Evolutionary conservation across 495 filamentous ascomycete species (phyloP), one percentile per base, ranked within the genome.

Genomic region (Venustampulla echinocandica): DNA sequence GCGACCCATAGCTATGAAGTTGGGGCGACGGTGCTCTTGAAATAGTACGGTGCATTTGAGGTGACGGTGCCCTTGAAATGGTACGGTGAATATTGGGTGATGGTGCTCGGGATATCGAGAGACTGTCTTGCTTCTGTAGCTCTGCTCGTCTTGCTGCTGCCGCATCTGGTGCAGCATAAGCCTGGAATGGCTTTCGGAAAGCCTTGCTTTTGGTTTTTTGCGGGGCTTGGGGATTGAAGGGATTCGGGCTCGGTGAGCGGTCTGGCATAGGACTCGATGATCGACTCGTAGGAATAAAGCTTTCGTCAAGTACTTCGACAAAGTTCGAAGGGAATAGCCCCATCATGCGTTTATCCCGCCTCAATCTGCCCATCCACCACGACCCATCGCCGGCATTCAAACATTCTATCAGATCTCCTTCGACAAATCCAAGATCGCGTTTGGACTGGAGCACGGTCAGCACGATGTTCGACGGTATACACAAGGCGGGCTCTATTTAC

Each of bases 281-380:
- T 51, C 87, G 76, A 50, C 73, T 92, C 28, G 82, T 73, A 17
- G 89, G 87, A 23, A 83, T 79, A 61, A 95, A 95, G 59, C 75
- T 74, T 42, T 93, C 84, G 37, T 85, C 80, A 32, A 98, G 71
- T 3, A 97, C 77, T 57, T 93, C 79, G 50, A 98, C 92, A 61
- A 96, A 98, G 63, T 98, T 98, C 34, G 90, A 96, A 1, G 92
- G 92, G 57, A 98, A 98, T 17, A 92, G 65, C 36, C 92, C 92
- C 53, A 94, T 78, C 54, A 89, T 88, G 49, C 86, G 76, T 61
- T 81, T 80, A 62, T 97, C 92, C 46, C 93, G 77, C 52, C 79
- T 80, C 59, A 97, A 61, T 38, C 90, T 79, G 20, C 92, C 92
- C 68, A 86, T 95, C 92, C 92, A 98, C 93, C 92, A 98, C 43